A percentile compares a stretch with the other conserved stretches of the same genome.
These are phyloP conservation scores for Phytophthora quininea DNA, from an alignment of 352 stramenopile species.

Conservation along the genomic window DNA sequence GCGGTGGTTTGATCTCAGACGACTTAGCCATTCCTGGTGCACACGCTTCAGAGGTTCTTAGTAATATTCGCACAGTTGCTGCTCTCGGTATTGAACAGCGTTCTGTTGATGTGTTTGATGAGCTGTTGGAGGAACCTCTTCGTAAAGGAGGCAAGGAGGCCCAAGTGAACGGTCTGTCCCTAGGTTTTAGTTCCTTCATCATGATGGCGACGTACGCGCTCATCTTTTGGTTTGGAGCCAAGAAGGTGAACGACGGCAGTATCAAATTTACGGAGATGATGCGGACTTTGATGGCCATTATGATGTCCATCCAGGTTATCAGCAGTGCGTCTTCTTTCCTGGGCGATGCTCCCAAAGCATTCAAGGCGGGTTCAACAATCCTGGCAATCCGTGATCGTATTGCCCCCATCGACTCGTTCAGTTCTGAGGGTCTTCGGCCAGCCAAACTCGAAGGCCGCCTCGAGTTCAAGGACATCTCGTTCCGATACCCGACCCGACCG, in stretches of 20 bases:
- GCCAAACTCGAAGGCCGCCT: conserved; percentile 38
- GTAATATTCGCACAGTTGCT: conserved; percentile 50
- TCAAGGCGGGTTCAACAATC: conserved; percentile 51
- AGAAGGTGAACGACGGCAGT: conserved; percentile 41
- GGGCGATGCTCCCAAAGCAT: conserved; percentile 72
- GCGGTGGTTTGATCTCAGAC: conserved; percentile 15
- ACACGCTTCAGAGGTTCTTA: conserved; percentile 49
- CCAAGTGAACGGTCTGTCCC: conserved; percentile 38
- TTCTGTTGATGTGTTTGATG: conserved; percentile 26
- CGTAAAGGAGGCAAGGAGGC: conserved; percentile 38
- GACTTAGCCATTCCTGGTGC: conserved; percentile 37
- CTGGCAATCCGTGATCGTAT: conserved; percentile 38
- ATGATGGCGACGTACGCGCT: conserved; percentile 56
- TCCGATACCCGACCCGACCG: conserved; percentile 75
- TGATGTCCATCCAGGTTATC: conserved; percentile 44
- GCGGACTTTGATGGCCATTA: conserved; percentile 55
- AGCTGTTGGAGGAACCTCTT: conserved; percentile 32
- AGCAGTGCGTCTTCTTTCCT: conserved; percentile 33
- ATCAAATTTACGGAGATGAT: conserved; percentile 56
- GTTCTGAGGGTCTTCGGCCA: conserved; percentile 19
- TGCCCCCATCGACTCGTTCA: conserved; percentile 49
- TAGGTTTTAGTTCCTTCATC: conserved; percentile 77
- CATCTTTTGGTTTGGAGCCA: conserved; percentile 69
- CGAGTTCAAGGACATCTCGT: conserved; percentile 70
- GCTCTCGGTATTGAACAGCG: conserved; percentile 43